Evolutionary conservation across 2,329 filamentous ascomycete genomes (phyloP).

Genomic region (Fusarium piperis): DNA sequence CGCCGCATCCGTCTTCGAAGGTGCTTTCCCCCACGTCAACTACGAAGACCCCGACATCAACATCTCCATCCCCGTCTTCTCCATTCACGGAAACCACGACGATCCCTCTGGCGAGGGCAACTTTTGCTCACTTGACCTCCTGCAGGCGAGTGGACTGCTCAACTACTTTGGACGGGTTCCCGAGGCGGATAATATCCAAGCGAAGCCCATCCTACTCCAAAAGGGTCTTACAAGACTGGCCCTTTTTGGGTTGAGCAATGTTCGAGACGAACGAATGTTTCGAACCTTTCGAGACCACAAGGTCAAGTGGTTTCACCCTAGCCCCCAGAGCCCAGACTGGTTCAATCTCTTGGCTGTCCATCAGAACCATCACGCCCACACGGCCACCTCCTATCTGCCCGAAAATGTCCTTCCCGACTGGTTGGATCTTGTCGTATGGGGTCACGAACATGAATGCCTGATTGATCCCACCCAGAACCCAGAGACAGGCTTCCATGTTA

Average conservation of each 20-base stretch:
- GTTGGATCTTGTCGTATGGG: slow-evolving; percentile 93
- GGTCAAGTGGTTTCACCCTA: slow-evolving; percentile 91
- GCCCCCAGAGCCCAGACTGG: slow-evolving; percentile 84
- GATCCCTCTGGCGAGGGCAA: slow-evolving; percentile 97
- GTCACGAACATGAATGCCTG: slow-evolving; percentile 95
- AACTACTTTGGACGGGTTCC: slow-evolving; percentile 96
- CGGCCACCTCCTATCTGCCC: slow-evolving; percentile 90
- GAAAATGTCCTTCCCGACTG: slow-evolving; percentile 93
- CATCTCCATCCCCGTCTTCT: slow-evolving; percentile 95
- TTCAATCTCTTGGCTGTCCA: slow-evolving; percentile 97
- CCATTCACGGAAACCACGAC: slow-evolving; percentile 98
- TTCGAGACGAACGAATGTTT: slow-evolving; percentile 93
- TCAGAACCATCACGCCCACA: slow-evolving; percentile 94
- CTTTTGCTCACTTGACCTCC: slow-evolving; percentile 86
- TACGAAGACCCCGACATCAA: slow-evolving; percentile 99
- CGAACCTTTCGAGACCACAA: slow-evolving; percentile 92
- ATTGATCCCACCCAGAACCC: slow-evolving; percentile 86
- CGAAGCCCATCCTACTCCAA: slow-evolving; percentile 91
- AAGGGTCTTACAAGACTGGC: slow-evolving; percentile 94
- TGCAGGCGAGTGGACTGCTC: slow-evolving; percentile 89
- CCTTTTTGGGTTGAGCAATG: slow-evolving; percentile 93
- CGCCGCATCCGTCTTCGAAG: slow-evolving; percentile 88
- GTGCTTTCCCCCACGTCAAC: slow-evolving; percentile 92
- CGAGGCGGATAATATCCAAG: slow-evolving; percentile 93
- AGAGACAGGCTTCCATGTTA: slow-evolving; percentile 92